These are phyloP conservation scores for Neopestalotiopsis rosae DNA, from an alignment of 2,329 filamentous ascomycete genomes.

Conservation along the genomic window DNA sequence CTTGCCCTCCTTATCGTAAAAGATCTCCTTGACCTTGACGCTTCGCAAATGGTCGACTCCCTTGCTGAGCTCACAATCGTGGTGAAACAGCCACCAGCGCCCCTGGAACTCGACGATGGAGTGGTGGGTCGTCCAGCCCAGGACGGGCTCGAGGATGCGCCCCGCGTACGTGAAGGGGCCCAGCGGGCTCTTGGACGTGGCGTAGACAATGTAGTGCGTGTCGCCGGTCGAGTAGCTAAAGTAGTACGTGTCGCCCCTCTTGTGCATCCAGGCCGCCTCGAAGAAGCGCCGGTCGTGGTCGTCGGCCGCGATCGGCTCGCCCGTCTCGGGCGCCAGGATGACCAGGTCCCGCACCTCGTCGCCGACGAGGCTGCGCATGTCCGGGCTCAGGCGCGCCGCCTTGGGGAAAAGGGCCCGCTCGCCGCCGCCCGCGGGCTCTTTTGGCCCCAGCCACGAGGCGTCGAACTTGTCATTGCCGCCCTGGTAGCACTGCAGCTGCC, in stretches of 20 bases:
- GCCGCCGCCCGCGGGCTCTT: slow-evolving; percentile 64
- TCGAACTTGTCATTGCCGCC: slow-evolving; percentile 60
- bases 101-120: slow-evolving; percentile 77
- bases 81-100: slow-evolving; percentile 78
- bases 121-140: slow-evolving; percentile 84
- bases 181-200: slow-evolving; percentile 65
- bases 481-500: slow-evolving; percentile 79
- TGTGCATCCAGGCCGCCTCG: slow-evolving; percentile 82
- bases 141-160: slow-evolving; percentile 74
- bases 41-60: slow-evolving; percentile 74
- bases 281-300: slow-evolving; percentile 81
- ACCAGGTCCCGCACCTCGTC: slow-evolving; percentile 61
- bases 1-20: slow-evolving; percentile 69
- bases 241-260: slow-evolving; percentile 72
- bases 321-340: slow-evolving; percentile 68
- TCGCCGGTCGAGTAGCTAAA: slow-evolving; percentile 82
- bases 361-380: slow-evolving; percentile 68
- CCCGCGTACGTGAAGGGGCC: slow-evolving; percentile 78
- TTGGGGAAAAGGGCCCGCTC: slow-evolving; percentile 66
- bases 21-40: slow-evolving; percentile 78
- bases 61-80: slow-evolving; percentile 72
- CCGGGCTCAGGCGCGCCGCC: slow-evolving; percentile 66
- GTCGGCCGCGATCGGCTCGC: slow-evolving; percentile 63
- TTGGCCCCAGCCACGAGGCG: slow-evolving; percentile 54
- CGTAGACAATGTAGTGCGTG: slow-evolving; percentile 76